Base-by-base conservation (phyloP, 192 early-diverging fungal genomes). In the Coemansia reversa region DNA sequence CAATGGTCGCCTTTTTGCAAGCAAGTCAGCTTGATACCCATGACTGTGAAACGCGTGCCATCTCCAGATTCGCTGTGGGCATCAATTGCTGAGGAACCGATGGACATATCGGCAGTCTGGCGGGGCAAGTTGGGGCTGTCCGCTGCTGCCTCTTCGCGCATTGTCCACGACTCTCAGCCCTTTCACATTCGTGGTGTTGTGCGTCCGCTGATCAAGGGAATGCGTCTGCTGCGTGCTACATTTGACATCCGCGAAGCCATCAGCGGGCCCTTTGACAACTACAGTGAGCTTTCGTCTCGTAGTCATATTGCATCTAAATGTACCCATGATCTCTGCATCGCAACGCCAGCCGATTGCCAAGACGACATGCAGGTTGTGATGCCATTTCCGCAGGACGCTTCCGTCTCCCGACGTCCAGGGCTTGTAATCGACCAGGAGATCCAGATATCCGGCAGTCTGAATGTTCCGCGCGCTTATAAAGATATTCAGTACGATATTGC, bases 371-470 rank as follows among this genome's bases (percentile, higher is more conserved):
- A 39, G 9, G 42, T 73, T 52, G 53, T 60, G 23, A 67, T 62
- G 59, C 30, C 58, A 53, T 78, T 66, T 42, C 59, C 66, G 28
- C 67, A 45, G 63, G 3, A 66, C 54, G 9, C 7, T 55, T 1
- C 18, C 54, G 9, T 27, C 30, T 30, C 1, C 39, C 65, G 49
- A 19, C 71, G 67, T 18, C 47, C 64, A 3, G 77, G 77, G 30
- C 32, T 80, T 2, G 58, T 55, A n/a, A 49, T 80, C 25, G 77
- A 80, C 60, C 77, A 80, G 62, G 77, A 80, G 39, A 71, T 80
- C 45, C 62, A 63, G 47, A 47, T 74, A 18, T 48, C 62, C 7
- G 72, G 72, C 25, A 24, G 30, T 19, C 58, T 80, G 18, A n/a
- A 28, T 16, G 57, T 72, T 5, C 77, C 77, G 11, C 11, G 27